Base-by-base conservation (phyloP, 169 alveolate genomes). In the Plasmodium sp. region DNA sequence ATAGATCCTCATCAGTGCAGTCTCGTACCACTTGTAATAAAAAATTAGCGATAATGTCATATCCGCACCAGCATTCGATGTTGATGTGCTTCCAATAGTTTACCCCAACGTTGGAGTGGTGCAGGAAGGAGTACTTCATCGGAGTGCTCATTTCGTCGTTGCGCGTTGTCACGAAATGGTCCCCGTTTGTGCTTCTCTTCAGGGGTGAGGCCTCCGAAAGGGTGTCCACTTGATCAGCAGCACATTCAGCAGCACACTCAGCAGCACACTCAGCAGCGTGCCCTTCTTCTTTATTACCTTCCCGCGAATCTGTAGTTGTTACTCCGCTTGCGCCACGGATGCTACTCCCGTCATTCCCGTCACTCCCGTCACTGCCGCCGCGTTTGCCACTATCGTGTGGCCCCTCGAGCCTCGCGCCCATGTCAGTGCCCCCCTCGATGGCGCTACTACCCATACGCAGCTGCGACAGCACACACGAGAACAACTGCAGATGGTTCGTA, bases 21-120 rank as follows among this genome's bases (percentile, higher is more conserved):
- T 77, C 81, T 86, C 22, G 67, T 77, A 86, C 41, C 58, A 86
- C 9, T 16, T 54, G 62, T 51, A 75, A 43, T 16, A 86, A 31
- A 58, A 86, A 86, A 34, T 77, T 41, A n/a, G 45, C 71, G 81
- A 86, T 86, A n/a, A 86, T n/a, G 18, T 86, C 85, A 86, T 86
- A 86, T 2, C 77, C 48, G 81, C 71, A 22, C 93, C 93, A 86
- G 54, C 83, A 86, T 31, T 86, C 85, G 39, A 86, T 51, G 45
- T 86, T 86, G 56, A 86, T 77, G 34, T 86, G 85, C 34, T 77
- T 86, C 93, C 93, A 86, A 33, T 54, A 75, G 12, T 75, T 79
- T 27, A 75, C 41, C 31, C 45, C 77, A 75, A 86, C 43, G 12
- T 86, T 48, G 27, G 79, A 86, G 81, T 77, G 80, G 36, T 86